Evolutionary conservation across 306 rosid species (phyloP).

Genomic region (Betula pendula): DNA sequence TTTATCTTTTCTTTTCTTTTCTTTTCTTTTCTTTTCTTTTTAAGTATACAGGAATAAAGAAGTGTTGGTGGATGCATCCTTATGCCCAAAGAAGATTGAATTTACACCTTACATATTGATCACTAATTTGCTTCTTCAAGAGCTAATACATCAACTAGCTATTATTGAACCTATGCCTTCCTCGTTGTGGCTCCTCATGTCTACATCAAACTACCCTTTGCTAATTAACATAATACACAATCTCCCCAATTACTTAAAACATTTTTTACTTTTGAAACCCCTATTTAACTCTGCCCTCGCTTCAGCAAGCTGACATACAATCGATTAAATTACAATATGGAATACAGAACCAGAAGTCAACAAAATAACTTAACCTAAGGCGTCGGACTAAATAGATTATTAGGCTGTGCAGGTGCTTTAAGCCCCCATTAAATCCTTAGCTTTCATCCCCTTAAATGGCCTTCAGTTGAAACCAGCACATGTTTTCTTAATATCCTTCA

Average conservation of each 20-base stretch:
- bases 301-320: neutral
- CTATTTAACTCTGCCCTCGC: neutral
- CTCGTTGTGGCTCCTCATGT: neutral
- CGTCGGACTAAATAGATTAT: neutral
- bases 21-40: no score
- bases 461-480: constrained; percentile 9
- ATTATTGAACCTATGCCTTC: neutral
- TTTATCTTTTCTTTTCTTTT: no score
- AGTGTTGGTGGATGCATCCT: no score
- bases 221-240: neutral
- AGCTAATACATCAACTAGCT: neutral
- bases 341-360: neutral
- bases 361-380: neutral
- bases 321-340: neutral
- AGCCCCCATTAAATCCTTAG: neutral
- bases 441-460: constrained; percentile 10
- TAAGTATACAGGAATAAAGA: no score
- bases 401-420: neutral
- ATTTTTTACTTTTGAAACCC: neutral
- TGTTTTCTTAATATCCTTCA: constrained; percentile 6
- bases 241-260: neutral
- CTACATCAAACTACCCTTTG: neutral
- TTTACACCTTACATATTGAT: neutral
- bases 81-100: neutral
- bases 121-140: neutral